Conservation (phyloP, 768 basidiomycete genomes). For the Phanerodontia chrysosporium region DNA sequence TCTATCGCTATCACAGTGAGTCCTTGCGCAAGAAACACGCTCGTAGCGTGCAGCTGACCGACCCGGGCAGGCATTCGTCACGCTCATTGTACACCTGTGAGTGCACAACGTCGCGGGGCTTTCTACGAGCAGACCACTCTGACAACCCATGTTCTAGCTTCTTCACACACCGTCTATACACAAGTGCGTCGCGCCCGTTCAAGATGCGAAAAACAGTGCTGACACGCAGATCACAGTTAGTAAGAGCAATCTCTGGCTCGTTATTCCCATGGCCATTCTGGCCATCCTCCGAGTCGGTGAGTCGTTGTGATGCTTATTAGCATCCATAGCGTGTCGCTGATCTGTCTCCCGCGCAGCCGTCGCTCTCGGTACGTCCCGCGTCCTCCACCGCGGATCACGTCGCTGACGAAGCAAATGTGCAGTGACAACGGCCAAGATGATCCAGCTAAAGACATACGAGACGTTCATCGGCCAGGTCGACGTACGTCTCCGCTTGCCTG, state of each 20-base stretch:
- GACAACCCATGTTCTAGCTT: constrained; percentile 1
- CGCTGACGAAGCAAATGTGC: neutral
- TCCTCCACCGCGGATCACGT: neutral
- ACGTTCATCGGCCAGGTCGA: constrained; percentile 13
- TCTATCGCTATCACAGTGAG: neutral
- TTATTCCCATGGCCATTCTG: constrained; percentile 7
- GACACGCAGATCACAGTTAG: constrained; percentile 9
- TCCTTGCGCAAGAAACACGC: neutral
- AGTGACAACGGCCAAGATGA: constrained; percentile 5
- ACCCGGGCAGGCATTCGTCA: constrained; percentile 11
- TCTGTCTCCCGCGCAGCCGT: neutral
- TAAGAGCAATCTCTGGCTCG: constrained; percentile 7
- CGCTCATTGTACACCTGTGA: constrained; percentile 4
- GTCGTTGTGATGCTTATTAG: neutral
- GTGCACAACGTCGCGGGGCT: neutral
- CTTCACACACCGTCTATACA: constrained; percentile 12
- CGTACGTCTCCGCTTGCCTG: constrained; percentile 4
- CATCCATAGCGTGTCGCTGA: too few species aligned
- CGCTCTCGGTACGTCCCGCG: neutral
- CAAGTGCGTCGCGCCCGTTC: neutral
- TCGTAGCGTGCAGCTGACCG: neutral
- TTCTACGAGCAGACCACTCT: neutral
- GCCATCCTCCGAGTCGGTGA: constrained; percentile 15
- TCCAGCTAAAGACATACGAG: constrained; percentile 13
- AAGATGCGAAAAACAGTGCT: neutral